Percentiles rank a stretch among this genome's conserved stretches.
Evolutionary conservation across 768 basidiomycete species (phyloP).

Genomic region (Kwoniella mangroviensis): DNA sequence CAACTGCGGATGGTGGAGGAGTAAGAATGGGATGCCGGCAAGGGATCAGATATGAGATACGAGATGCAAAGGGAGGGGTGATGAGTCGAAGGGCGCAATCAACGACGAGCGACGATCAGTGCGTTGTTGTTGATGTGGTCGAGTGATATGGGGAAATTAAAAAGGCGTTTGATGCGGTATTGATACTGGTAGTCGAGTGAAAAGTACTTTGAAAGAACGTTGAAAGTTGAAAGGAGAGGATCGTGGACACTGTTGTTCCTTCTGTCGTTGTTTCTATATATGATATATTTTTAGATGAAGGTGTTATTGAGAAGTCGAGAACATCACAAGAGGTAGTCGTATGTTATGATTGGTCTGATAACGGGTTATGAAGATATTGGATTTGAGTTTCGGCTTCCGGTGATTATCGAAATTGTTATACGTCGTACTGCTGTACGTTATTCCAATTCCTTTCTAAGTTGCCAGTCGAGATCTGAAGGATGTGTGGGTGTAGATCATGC

Average conservation of each 20-base stretch:
- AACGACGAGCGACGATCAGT: constrained; percentile 7
- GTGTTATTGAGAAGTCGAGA: neutral
- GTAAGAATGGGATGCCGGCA: constrained; percentile 2
- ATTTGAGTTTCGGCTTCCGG: constrained; percentile 15
- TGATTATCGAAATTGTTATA: constrained; percentile 9
- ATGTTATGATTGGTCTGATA: neutral
- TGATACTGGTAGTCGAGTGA: constrained; percentile 1
- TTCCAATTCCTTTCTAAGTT: neutral
- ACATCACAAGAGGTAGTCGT: constrained; percentile 11
- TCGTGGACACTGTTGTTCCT: neutral
- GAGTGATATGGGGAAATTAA: neutral
- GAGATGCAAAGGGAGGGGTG: constrained; percentile 1
- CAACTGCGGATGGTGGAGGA: neutral
- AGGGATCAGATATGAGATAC: constrained; percentile 5
- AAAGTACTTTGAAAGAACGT: neutral
- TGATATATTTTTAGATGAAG: neutral
- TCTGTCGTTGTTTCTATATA: neutral
- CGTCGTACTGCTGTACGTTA: neutral
- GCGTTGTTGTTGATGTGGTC: constrained; percentile 8
- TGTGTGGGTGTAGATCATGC: neutral
- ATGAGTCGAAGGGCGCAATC: neutral
- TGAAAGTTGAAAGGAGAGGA: neutral
- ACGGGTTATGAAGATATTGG: neutral
- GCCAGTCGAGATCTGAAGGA: constrained; percentile 3
- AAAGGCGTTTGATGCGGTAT: constrained; percentile 21